Evolutionary conservation across 23 red algal species (phyloP).

Genomic region (Agarophyton chilense): DNA sequence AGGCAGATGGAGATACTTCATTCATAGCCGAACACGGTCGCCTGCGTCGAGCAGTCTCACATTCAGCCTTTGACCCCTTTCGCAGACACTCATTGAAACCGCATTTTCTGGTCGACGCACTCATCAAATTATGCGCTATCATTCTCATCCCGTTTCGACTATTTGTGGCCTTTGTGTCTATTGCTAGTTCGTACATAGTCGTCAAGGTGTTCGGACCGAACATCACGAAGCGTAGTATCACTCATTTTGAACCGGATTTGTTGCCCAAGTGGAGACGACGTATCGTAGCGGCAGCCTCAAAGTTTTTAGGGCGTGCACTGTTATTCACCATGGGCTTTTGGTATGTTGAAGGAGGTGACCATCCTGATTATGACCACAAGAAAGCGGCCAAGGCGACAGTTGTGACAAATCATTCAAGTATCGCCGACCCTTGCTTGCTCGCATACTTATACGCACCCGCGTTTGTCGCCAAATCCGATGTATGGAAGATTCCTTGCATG

Average conservation of each 20-base stretch:
- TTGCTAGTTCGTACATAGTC: constrained; percentile 54
- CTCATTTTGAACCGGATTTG: constrained; percentile 12
- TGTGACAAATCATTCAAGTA: constrained; percentile 75
- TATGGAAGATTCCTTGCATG: constrained; percentile 72
- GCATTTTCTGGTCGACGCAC: not conserved
- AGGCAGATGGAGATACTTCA: not conserved
- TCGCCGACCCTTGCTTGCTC: constrained; percentile 79
- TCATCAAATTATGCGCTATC: constrained; percentile 31
- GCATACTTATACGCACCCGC: constrained; percentile 74
- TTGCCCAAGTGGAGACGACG: constrained; percentile 67
- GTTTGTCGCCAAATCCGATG: constrained; percentile 85
- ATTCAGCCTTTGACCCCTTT: constrained; percentile 64
- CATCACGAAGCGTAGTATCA: constrained; percentile 12
- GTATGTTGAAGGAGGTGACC: constrained; percentile 52
- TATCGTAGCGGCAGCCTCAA: constrained; percentile 31
- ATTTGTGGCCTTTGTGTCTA: constrained; percentile 8
- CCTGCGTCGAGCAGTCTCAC: constrained; percentile 44
- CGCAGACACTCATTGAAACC: constrained; percentile 21
- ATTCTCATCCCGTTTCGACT: constrained; percentile 77
- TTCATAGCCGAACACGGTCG: constrained; percentile 74
- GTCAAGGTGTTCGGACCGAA: constrained; percentile 64
- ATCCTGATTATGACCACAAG: constrained; percentile 63
- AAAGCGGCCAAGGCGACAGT: constrained; percentile 58
- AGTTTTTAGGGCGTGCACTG: constrained; percentile 48
- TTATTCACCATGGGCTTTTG: constrained; percentile 86